These are phyloP conservation scores for Cerrena zonata DNA, from an alignment of 1,284 basidiomycete genomes.

Conservation along the genomic window DNA sequence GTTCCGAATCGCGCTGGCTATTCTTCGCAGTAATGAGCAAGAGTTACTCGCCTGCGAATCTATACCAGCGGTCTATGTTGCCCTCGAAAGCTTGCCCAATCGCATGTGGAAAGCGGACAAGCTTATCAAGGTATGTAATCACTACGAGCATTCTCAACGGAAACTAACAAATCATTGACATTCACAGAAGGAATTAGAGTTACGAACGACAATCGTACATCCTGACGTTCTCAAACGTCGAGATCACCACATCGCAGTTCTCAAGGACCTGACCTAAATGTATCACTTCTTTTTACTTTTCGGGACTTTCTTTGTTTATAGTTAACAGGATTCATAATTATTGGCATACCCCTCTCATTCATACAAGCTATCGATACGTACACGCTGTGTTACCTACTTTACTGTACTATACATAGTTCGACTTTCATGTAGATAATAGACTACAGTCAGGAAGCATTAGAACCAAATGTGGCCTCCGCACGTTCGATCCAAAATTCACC, in stretches of 20 bases:
- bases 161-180: background rate
- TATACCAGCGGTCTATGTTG: conserved; percentile 81
- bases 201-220: conserved; percentile 62
- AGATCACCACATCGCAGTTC: conserved; percentile 47
- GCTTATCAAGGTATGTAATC: conserved; percentile 66
- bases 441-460: background rate
- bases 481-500: conserved; percentile 25
- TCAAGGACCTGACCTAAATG: conserved; percentile 26
- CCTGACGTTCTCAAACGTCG: conserved; percentile 66
- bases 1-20: conserved; percentile 85
- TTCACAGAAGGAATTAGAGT: conserved; percentile 58
- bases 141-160: background rate
- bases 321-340: too few species aligned
- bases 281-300: too few species aligned
- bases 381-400: background rate
- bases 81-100: conserved; percentile 80
- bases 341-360: background rate
- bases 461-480: too few species aligned
- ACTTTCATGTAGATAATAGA: background rate
- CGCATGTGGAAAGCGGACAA: conserved; percentile 90
- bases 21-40: conserved; percentile 77
- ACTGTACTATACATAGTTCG: background rate
- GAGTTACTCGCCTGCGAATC: conserved; percentile 80
- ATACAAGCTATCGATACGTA: background rate
- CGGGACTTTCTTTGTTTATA: too few species aligned